Base-by-base conservation (phyloP, 805 yeast species). In the Candida rishiriensis region DNA sequence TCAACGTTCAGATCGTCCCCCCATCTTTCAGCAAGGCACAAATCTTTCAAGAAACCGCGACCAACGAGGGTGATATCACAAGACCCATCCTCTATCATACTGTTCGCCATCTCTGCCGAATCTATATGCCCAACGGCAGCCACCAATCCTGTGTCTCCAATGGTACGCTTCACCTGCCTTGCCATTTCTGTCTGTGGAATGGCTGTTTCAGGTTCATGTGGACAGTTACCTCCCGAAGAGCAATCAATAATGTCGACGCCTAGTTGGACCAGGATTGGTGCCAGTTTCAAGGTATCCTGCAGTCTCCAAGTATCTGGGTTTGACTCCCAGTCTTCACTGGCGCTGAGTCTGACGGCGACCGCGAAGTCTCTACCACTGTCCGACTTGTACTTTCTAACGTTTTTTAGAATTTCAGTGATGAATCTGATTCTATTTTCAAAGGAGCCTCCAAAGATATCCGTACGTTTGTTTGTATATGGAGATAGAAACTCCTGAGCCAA, bases 381-480 rank as follows among this genome's bases (percentile, higher is more conserved):
- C 1, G 72, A 70, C 29, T 72, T 62, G 32, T 56, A 69, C 1
- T 62, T 45, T 48, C 68, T 64, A 33, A 78, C 55, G n/a, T 66
- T 71, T 37, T 70, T 75, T 42, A 69, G 58, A 15, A 75, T 55
- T 50, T 81, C 83, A 29, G 73, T 50, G 10, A 72, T 50, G 41
- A 81, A 67, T 37, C 80, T 63, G 10, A 67, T 66, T 50, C 87
- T 71, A 61, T 79, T 79, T 54, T 79, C 85, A 42, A 79, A 66
- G 2, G 75, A 64, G 6, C 86, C 86, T 38, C 87, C 88, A 51
- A 80, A 83, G 50, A 73, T 68, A 55, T 83, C 88, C 1, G 75
- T 73, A 56, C 88, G 71, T 46, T 65, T 58, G 61, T 83, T 81
- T 28, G 75, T 61, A 36, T 56, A 51, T 1, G 65, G 61, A 30